These are phyloP conservation scores for Cercophora newfieldiana DNA, from an alignment of 495 filamentous ascomycete genomes.

Conservation along the genomic window DNA sequence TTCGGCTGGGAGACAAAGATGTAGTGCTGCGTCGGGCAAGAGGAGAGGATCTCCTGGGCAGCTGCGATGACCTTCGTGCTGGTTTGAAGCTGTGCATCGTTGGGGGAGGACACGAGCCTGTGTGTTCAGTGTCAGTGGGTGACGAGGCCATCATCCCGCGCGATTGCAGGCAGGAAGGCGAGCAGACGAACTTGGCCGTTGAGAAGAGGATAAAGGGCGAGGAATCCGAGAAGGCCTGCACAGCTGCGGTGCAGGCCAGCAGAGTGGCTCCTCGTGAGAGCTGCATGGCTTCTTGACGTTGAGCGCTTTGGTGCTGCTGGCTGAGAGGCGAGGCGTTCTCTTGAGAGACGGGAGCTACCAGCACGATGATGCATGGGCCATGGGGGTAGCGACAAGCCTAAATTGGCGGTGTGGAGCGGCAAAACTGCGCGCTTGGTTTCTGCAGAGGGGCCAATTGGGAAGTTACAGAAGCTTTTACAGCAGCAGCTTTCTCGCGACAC, in stretches of 20 bases:
- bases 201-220: conserved; percentile 88
- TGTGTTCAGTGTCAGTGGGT: conserved; percentile 11
- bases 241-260: conserved; percentile 59
- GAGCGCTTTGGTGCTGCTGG: conserved; percentile 11
- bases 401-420: conserved; percentile 8
- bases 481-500: conserved; percentile 26
- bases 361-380: conserved; percentile 7
- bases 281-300: conserved; percentile 53
- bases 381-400: neutral
- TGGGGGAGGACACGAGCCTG: conserved; percentile 35
- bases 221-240: conserved; percentile 75
- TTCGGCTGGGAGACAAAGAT: conserved; percentile 79
- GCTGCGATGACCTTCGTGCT: conserved; percentile 38
- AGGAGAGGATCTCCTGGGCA: conserved; percentile 51
- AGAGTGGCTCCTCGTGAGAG: conserved; percentile 59
- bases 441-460: conserved; percentile 6
- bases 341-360: neutral
- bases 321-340: conserved; percentile 15
- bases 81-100: conserved; percentile 46
- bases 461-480: conserved; percentile 29
- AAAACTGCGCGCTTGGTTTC: neutral
- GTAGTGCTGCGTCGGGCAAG: conserved; percentile 77
- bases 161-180: conserved; percentile 12
- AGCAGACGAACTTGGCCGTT: conserved; percentile 64
- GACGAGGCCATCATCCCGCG: neutral